phyloP scores from a whole-genome alignment of 306 rosid genomes.

The Rubus parviflorus region DNA sequence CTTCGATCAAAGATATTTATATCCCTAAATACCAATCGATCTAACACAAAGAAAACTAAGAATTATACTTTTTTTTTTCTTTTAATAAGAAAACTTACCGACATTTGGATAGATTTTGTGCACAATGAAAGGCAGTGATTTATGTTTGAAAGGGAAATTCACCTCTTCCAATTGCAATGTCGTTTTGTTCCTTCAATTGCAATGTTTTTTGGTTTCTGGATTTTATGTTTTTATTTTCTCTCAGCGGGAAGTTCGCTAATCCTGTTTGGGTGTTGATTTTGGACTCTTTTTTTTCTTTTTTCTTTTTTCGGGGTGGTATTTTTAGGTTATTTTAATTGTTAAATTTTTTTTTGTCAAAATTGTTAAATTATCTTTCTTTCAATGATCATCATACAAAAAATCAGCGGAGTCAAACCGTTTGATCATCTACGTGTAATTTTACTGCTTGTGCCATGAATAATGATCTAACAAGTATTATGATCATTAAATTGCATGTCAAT shows the following conservation, averaged over 20 bases:
- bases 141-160: background rate
- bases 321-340: too few species aligned
- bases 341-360: too few species aligned
- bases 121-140: slow-evolving; percentile 8
- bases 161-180: background rate
- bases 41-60: background rate
- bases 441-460: too few species aligned
- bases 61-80: background rate
- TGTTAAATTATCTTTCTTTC: too few species aligned
- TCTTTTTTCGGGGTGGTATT: background rate
- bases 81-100: slow-evolving; percentile 38
- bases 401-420: too few species aligned
- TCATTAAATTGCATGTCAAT: too few species aligned
- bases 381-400: too few species aligned
- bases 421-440: too few species aligned
- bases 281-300: background rate
- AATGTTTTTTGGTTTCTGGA: background rate
- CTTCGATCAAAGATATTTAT: background rate
- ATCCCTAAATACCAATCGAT: slow-evolving; percentile 9
- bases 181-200: background rate
- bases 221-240: background rate
- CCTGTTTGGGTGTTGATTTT: background rate
- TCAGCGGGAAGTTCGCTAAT: slow-evolving; percentile 21
- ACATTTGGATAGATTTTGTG: slow-evolving; percentile 33
- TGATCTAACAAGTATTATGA: too few species aligned